Evolutionary conservation across 2,329 filamentous ascomycete genomes (phyloP), one percentile per base, ranked within the genome.

Genomic region (Apiospora phragmitis): DNA sequence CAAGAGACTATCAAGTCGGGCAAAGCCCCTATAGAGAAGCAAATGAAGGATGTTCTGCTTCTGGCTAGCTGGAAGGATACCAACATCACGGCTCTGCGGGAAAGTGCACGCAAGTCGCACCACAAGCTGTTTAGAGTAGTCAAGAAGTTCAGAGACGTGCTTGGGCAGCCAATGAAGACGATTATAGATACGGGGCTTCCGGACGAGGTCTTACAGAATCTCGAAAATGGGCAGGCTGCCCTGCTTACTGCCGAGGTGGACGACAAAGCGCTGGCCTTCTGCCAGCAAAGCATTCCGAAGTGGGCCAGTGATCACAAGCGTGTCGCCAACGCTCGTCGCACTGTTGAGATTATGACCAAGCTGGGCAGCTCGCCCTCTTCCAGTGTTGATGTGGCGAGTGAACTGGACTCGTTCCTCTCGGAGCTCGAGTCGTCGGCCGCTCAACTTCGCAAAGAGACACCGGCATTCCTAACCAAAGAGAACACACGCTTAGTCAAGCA

Each of bases 11-110:
- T 98, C 45, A 83, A 83, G 26, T 89, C 89, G 62, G 93, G 91
- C n/a, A 90, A 94, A 70, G 84, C 86, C 8, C 86, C 88, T 0
- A 86, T 98, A n/a, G 95, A 98, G 80, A 97, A 94, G 81, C 91
- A 94, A 70, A 94, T 98, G 87, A 95, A 93, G 79, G 93, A 98
- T 75, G 91, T 98, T n/a, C 88, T 99, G 21, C 90, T 97, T 68
- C 85, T 99, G 76, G 94, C 95, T 9, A 98, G 94, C 80, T 99
- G 97, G 97, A 98, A 97, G 80, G 96, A 99, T 76, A 97, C 94
- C 29, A 99, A 98, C 77, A 97, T 99, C 72, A 92, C 92, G 66
- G 93, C 94, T 0, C 84, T 99, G 21, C 90, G 92, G 74, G 94
- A 98, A 78, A 98, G 95, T 80, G 94, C 96, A 1, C 92, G 92